Base-by-base conservation (phyloP, 2,329 filamentous ascomycete species). In the Cladophialophora carrionii region DNA sequence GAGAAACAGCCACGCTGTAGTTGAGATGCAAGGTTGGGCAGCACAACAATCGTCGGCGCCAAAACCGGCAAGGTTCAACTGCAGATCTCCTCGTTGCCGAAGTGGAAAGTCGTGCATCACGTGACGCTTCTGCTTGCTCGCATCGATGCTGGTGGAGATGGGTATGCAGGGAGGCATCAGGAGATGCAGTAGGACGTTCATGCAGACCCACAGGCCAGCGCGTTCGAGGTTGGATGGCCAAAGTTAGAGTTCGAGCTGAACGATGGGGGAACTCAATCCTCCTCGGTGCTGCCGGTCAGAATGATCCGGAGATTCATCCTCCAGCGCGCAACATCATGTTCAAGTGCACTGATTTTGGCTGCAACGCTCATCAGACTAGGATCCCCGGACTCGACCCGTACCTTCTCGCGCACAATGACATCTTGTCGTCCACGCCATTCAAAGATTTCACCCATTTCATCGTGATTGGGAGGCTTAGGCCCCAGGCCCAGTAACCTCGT, bases 331-430 rank as follows among this genome's bases (percentile, higher is more conserved):
- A 96, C 82, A 67, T 88, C 88, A 72, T 92, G 86, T 68, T 90
- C 88, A 63, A 97, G 78, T 4, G 90, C 92, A 32, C 84, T 87
- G 71, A 97, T 80, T 78, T 97, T 97, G 4, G 92, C 89, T 76
- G 91, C 89, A 37, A 95, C 82, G 41, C 90, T 89, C 75, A 97
- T 88, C 69, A 97, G 76, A 71, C 88, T 93, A 0, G 94, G 94
- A 76, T 98, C 93, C 62, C 92, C 91, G 72, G 87, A 94, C 77
- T 96, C 93, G 1, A 97, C 89, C 48, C 90, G 84, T 4, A 96
- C 86, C 79, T 97, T 97, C 76, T 97, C 94, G 71, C 89, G 87
- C 53, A 98, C 94, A 69, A 87, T 89, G 2, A 97, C 92, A 67
- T 95, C 87, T 62, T 87, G 83, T 4, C 85, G 85, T 14, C 80